A percentile compares a stretch with the other conserved stretches of the same genome.
Evolutionary conservation across 345 rosid genomes (phyloP).

Genomic region (Salix exigua): DNA sequence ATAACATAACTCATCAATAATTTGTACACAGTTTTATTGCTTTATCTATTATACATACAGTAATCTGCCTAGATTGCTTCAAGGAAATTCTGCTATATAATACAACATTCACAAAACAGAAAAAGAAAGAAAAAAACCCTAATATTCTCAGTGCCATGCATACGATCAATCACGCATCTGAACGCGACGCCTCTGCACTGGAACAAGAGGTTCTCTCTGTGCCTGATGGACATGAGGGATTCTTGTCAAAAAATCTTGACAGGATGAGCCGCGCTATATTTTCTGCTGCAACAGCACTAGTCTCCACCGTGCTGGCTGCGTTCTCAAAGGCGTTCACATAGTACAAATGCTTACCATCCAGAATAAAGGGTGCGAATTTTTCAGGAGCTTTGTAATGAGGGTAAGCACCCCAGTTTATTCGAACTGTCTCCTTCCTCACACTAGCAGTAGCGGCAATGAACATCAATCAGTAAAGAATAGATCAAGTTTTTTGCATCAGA

Average conservation of each 20-base stretch:
- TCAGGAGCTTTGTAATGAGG: slow-evolving; percentile 83
- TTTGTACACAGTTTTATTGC: no score
- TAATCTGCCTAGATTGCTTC: no score
- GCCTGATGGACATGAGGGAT: slow-evolving; percentile 19
- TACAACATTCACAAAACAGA: no score
- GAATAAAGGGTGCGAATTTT: slow-evolving; percentile 74
- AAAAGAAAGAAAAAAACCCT: background rate
- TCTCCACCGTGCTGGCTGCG: slow-evolving; percentile 93
- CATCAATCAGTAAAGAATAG: slow-evolving; percentile 9
- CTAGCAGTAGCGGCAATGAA: slow-evolving; percentile 31
- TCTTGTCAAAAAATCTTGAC: slow-evolving; percentile 40
- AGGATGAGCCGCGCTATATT: slow-evolving; percentile 77
- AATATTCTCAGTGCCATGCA: background rate
- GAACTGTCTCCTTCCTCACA: slow-evolving; percentile 55
- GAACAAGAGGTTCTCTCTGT: slow-evolving; percentile 23
- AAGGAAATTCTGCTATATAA: no score
- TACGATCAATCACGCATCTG: slow-evolving; percentile 43
- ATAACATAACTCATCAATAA: no score
- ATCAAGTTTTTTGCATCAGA: background rate
- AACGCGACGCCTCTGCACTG: slow-evolving; percentile 24
- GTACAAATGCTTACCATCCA: slow-evolving; percentile 75
- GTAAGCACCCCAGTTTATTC: slow-evolving; percentile 91
- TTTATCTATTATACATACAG: no score
- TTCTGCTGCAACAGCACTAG: slow-evolving; percentile 87
- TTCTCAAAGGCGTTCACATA: slow-evolving; percentile 89